A percentile compares a stretch with the other conserved stretches of the same genome.
phyloP scores from a whole-genome alignment of 2,329 filamentous ascomycete genomes.

The Beauveria sp. region DNA sequence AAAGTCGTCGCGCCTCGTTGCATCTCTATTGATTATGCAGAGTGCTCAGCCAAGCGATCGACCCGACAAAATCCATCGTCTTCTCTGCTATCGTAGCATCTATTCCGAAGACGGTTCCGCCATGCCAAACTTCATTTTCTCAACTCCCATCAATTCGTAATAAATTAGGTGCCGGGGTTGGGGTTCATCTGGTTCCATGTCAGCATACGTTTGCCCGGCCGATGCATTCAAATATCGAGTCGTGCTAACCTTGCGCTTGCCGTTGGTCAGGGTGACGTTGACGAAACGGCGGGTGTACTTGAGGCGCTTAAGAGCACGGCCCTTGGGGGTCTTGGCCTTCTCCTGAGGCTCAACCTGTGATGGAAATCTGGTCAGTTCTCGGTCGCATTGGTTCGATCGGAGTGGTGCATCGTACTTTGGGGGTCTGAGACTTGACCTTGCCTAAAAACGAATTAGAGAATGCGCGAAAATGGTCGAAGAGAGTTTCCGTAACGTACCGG shows the following conservation, averaged over 20 bases:
- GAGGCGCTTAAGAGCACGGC: slow-evolving; percentile 94
- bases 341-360: slow-evolving; percentile 76
- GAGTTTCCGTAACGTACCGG: slow-evolving; percentile 35
- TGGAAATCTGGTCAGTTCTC: slow-evolving; percentile 23
- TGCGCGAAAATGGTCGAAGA: slow-evolving; percentile 11
- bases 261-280: slow-evolving; percentile 93
- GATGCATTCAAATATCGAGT: not conserved
- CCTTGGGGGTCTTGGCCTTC: slow-evolving; percentile 96
- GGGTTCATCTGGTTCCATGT: slow-evolving; percentile 64
- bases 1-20: slow-evolving; percentile 31
- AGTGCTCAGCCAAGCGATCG: slow-evolving; percentile 29
- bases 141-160: slow-evolving; percentile 19
- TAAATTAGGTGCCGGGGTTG: slow-evolving; percentile 63
- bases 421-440: slow-evolving; percentile 96
- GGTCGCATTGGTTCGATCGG: slow-evolving; percentile 18
- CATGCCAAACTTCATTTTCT: slow-evolving; percentile 24
- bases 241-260: slow-evolving; percentile 85
- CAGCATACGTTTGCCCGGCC: not conserved
- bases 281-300: slow-evolving; percentile 97
- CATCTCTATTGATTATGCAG: slow-evolving; percentile 21
- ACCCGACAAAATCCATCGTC: slow-evolving; percentile 29
- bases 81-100: slow-evolving; percentile 25
- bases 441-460: slow-evolving; percentile 59
- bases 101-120: slow-evolving; percentile 25
- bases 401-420: slow-evolving; percentile 58